phyloP scores from a whole-genome alignment of 2,329 filamentous ascomycete genomes.

The Neonectria faginata region DNA sequence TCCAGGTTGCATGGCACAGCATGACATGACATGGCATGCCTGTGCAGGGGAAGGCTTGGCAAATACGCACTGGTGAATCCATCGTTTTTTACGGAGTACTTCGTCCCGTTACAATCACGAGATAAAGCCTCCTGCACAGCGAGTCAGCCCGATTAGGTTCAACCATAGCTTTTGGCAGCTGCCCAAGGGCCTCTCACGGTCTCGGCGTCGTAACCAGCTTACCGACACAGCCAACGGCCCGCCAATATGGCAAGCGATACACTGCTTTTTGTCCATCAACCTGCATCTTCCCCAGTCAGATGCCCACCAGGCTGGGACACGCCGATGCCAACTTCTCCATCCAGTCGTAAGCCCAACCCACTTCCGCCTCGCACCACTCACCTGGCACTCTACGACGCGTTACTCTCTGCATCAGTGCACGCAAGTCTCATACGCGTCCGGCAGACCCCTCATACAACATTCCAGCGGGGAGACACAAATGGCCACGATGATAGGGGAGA shows the following conservation, averaged over 20 bases:
- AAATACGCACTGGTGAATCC: conserved; percentile 5
- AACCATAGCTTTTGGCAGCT: conserved; percentile 3
- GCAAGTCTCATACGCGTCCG: conserved; percentile 28
- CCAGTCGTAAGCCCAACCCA: conserved; percentile 24
- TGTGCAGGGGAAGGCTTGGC: conserved; percentile 14
- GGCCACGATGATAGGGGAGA: conserved; percentile 5
- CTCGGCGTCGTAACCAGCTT: conserved; percentile 5
- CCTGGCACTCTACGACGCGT: conserved; percentile 20
- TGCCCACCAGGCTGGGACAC: conserved; percentile 12
- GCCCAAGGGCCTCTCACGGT: neutral
- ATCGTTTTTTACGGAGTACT: conserved; percentile 10
- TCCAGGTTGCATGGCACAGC: conserved; percentile 20
- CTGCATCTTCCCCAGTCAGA: conserved; percentile 20
- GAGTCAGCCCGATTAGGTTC: conserved; percentile 16
- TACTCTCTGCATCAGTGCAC: conserved; percentile 21
- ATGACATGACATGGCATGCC: conserved; percentile 26
- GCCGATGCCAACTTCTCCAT: conserved; percentile 15
- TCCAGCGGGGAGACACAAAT: conserved; percentile 7
- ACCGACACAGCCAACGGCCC: conserved; percentile 10
- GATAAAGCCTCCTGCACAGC: neutral
- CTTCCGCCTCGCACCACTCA: conserved; percentile 14
- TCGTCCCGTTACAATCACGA: conserved; percentile 9
- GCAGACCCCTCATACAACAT: neutral
- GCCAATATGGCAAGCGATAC: conserved; percentile 8
- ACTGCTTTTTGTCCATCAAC: conserved; percentile 7